Percentiles rank a stretch among this genome's conserved stretches.
Evolutionary conservation across 495 filamentous ascomycete genomes (phyloP).

Genomic region (Penicillium coprophilum): DNA sequence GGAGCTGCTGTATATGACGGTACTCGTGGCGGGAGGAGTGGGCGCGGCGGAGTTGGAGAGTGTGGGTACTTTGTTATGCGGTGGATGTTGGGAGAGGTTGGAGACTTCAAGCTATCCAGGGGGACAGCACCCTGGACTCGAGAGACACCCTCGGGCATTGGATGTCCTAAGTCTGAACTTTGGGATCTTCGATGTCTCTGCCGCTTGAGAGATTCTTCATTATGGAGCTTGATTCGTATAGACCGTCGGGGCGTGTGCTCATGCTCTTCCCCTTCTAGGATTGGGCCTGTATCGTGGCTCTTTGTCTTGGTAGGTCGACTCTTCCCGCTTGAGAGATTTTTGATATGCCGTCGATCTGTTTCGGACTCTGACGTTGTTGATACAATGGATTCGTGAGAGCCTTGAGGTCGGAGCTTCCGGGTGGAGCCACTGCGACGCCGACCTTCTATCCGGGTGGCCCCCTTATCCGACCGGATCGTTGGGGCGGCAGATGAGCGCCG

Average conservation of each 20-base stretch:
- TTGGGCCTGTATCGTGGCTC: slow-evolving; percentile 36
- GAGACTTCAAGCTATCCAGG: slow-evolving; percentile 69
- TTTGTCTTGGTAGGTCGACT: slow-evolving; percentile 53
- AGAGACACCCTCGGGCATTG: slow-evolving; percentile 33
- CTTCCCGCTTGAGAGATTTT: slow-evolving; percentile 28
- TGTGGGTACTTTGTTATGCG: slow-evolving; percentile 83
- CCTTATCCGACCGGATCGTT: slow-evolving; percentile 32
- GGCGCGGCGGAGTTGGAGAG: slow-evolving; percentile 81
- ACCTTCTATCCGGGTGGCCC: slow-evolving; percentile 25
- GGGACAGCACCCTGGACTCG: slow-evolving; percentile 35
- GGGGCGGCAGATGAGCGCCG: slow-evolving; percentile 40
- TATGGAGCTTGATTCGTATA: slow-evolving; percentile 87
- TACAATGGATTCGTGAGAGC: slow-evolving; percentile 40
- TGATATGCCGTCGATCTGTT: slow-evolving; percentile 33
- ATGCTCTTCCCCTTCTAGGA: slow-evolving; percentile 41
- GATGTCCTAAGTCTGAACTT: slow-evolving; percentile 34
- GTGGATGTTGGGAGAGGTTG: slow-evolving; percentile 75
- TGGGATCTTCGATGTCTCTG: slow-evolving; percentile 54
- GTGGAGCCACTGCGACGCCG: slow-evolving; percentile 38
- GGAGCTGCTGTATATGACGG: slow-evolving; percentile 69
- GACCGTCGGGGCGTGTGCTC: slow-evolving; percentile 70
- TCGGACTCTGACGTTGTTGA: slow-evolving; percentile 54
- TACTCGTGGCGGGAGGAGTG: slow-evolving; percentile 80
- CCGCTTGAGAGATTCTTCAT: slow-evolving; percentile 62
- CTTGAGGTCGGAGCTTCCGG: slow-evolving; percentile 38